Percentiles rank a stretch among this genome's conserved stretches.
Conservation (phyloP, 176 grass and related monocot species). For the Ananas comosus region DNA sequence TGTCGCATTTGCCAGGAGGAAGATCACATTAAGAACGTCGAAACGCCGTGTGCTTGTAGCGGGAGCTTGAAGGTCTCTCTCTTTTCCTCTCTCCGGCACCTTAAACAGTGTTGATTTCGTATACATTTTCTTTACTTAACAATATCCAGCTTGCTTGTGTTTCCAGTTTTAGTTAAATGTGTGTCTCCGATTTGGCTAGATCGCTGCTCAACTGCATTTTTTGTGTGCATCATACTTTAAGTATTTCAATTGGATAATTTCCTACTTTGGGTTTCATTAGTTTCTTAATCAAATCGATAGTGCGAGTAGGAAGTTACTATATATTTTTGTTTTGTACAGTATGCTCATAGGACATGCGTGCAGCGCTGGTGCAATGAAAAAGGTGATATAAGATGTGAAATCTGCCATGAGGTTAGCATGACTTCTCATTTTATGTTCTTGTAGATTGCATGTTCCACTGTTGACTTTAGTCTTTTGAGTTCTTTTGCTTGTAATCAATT, state of each 20-base stretch:
- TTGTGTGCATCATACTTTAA: too few relatives aligned
- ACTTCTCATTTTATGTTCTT: constrained; percentile 9
- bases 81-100: not conserved
- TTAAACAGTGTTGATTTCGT: not conserved
- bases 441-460: not conserved
- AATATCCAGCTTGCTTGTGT: constrained; percentile 3
- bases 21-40: constrained; percentile 64
- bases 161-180: not conserved
- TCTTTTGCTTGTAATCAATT: not conserved
- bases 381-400: constrained; percentile 84
- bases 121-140: too few relatives aligned
- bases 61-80: constrained; percentile 64
- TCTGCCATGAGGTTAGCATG: constrained; percentile 60
- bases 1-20: constrained; percentile 98
- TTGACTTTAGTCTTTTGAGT: not conserved
- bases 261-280: not conserved
- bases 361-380: constrained; percentile 96
- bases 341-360: constrained; percentile 88
- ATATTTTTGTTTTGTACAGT: constrained; percentile 30
- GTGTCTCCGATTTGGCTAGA: too few relatives aligned
- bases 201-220: too few relatives aligned
- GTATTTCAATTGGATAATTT: not conserved
- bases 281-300: not conserved
- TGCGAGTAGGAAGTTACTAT: constrained; percentile 2
- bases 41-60: constrained; percentile 76